These are phyloP conservation scores for Leishmania martiniquensis DNA, from an alignment of 208 protist species.

Conservation along the genomic window DNA sequence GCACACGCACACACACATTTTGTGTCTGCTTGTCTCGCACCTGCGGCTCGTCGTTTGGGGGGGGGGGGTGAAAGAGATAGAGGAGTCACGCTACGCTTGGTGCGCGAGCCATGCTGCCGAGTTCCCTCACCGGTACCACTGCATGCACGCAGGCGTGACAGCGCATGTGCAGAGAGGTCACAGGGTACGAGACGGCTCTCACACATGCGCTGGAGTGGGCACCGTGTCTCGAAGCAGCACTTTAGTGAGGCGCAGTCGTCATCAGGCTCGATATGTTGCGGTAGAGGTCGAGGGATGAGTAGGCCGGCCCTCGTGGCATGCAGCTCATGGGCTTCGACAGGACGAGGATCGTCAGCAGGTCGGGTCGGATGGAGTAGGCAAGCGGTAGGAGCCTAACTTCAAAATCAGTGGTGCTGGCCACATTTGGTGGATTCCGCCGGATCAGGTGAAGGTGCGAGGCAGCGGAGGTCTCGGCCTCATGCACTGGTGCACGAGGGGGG, in stretches of 20 bases:
- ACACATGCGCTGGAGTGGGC: neutral
- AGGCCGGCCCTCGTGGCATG: neutral
- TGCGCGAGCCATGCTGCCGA: neutral
- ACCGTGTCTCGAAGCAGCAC: neutral
- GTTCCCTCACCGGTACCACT: neutral
- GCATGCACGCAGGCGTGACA: neutral
- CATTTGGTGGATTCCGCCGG: neutral
- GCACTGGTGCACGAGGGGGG: neutral
- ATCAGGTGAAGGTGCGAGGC: neutral
- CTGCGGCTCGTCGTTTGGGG: neutral
- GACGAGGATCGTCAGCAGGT: neutral
- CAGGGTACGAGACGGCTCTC: neutral
- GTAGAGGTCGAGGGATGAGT: constrained; percentile 6
- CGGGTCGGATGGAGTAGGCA: neutral
- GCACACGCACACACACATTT: too few species aligned
- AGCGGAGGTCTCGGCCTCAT: neutral
- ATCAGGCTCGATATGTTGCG: neutral
- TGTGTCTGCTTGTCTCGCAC: neutral
- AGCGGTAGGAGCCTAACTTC: neutral
- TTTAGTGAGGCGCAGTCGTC: neutral
- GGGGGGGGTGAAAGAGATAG: neutral
- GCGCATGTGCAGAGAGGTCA: neutral
- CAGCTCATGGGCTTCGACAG: neutral
- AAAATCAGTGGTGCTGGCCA: neutral
- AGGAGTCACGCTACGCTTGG: neutral